Evolutionary conservation across 148 eudicot genomes (phyloP).

Genomic region (Fallopia convolvulus): DNA sequence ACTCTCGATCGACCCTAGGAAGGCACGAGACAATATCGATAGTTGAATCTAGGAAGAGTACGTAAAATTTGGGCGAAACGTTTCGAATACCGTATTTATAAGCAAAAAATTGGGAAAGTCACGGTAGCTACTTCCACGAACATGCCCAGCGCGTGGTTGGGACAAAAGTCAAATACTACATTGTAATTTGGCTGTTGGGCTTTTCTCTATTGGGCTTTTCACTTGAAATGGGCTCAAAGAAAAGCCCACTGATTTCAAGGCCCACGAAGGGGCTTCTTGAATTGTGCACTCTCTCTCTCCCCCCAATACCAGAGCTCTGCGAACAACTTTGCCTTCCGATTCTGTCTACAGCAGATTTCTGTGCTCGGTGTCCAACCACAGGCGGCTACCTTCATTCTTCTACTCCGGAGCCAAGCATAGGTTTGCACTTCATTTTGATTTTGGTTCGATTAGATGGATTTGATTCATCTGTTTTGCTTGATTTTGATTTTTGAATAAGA

Average conservation of each 20-base stretch:
- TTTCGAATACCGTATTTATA: constrained; percentile 18
- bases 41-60: background rate
- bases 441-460: background rate
- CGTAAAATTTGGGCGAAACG: constrained; percentile 22
- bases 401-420: background rate
- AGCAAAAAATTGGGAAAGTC: background rate
- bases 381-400: background rate
- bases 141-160: constrained; percentile 8
- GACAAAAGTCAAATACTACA: no score
- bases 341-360: background rate
- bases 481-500: background rate
- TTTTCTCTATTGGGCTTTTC: background rate
- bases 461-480: background rate
- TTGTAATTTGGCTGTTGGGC: background rate
- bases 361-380: background rate
- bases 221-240: background rate
- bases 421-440: background rate
- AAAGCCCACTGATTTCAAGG: background rate
- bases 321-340: background rate
- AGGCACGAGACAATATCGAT: background rate
- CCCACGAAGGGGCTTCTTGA: background rate
- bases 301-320: background rate
- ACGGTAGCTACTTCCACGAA: background rate
- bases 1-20: background rate
- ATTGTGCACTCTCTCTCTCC: background rate